Evolutionary conservation across 2,329 filamentous ascomycete species (phyloP).

Genomic region (Amylocarpus encephaloides): DNA sequence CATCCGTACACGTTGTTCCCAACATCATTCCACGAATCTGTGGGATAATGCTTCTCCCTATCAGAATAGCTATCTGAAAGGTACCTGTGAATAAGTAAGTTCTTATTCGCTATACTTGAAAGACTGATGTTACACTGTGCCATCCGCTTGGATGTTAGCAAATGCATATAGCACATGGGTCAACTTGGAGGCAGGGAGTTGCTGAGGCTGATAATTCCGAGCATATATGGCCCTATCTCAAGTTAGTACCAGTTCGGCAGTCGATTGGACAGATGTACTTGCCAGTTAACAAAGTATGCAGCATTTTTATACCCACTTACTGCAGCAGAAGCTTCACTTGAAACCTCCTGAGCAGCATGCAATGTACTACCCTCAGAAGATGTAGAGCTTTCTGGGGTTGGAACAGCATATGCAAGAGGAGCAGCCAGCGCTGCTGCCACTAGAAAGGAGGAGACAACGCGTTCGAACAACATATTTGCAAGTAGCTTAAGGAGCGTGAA

Average conservation of each 20-base stretch:
- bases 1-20: conserved; percentile 74
- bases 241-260: background rate
- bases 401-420: too few species aligned
- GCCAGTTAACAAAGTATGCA: conserved; percentile 17
- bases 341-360: too few species aligned
- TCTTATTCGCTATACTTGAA: conserved; percentile 44
- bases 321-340: background rate
- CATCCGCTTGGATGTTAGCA: conserved; percentile 64
- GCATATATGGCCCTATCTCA: conserved; percentile 60
- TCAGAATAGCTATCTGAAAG: conserved; percentile 67
- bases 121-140: conserved; percentile 55
- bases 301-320: conserved; percentile 11
- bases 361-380: too few species aligned
- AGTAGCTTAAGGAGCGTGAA: too few species aligned
- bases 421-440: too few species aligned
- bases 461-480: too few species aligned
- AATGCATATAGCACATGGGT: conserved; percentile 80
- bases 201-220: conserved; percentile 63
- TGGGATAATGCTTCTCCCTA: conserved; percentile 68
- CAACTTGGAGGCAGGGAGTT: conserved; percentile 62
- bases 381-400: too few species aligned
- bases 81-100: conserved; percentile 36
- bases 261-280: background rate
- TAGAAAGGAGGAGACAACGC: too few species aligned
- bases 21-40: conserved; percentile 60